Percentiles rank a stretch among this genome's conserved stretches.
These are phyloP conservation scores for Tieghemostelium lacteum DNA, from an alignment of 78 protist species.

Conservation along the genomic window DNA sequence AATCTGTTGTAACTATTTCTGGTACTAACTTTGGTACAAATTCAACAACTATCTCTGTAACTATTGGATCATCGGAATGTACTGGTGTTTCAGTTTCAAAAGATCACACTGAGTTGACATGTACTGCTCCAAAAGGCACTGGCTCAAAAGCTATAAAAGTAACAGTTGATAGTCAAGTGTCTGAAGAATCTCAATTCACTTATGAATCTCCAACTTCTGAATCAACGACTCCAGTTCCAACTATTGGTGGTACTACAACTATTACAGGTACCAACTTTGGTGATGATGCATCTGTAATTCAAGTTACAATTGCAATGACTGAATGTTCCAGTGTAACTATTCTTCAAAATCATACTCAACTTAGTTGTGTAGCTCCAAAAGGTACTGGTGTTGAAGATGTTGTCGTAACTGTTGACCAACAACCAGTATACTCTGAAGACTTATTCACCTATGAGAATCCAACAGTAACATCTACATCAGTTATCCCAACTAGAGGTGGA, in stretches of 20 bases:
- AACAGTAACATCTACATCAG: neutral
- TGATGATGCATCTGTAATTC: neutral
- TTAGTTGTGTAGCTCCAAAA: slow-evolving; percentile 9
- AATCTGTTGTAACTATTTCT: neutral
- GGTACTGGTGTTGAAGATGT: neutral
- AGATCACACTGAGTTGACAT: neutral
- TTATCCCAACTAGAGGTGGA: neutral
- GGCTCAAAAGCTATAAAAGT: neutral
- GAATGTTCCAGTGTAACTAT: neutral
- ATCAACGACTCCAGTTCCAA: neutral
- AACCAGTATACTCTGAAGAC: neutral
- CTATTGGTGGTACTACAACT: slow-evolving; percentile 4
- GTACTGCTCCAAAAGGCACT: neutral
- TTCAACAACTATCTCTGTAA: neutral
- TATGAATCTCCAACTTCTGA: neutral
- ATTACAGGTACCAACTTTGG: slow-evolving; percentile 9
- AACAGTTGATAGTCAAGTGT: neutral
- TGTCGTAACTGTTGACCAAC: neutral
- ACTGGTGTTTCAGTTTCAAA: neutral
- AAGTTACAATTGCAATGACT: neutral
- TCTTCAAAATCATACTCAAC: neutral
- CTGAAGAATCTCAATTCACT: neutral
- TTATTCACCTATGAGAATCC: neutral
- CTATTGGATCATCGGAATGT: neutral
- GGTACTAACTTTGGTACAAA: slow-evolving; percentile 19